A percentile compares a stretch with the other conserved stretches of the same genome.
phyloP scores from a whole-genome alignment of 2,329 filamentous ascomycete genomes.

The Tolypocladium endophyticum region DNA sequence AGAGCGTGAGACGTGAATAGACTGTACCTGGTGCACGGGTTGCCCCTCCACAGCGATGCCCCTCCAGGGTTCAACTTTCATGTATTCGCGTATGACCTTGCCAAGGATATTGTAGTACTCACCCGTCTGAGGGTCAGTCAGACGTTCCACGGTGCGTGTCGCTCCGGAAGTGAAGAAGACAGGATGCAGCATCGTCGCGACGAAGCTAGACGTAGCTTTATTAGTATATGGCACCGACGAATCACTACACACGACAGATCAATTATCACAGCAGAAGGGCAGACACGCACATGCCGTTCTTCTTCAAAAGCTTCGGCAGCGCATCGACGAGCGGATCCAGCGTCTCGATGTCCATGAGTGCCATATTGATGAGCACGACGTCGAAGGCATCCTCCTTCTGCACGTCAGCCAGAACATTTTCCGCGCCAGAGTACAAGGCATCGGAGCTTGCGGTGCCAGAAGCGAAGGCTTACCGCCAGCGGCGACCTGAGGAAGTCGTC shows the following conservation, averaged over 20 bases:
- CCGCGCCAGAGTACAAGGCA: not conserved
- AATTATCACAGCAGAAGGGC: not conserved
- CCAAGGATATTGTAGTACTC: slow-evolving; percentile 21
- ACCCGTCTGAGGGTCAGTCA: slow-evolving; percentile 22
- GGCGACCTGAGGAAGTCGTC: slow-evolving; percentile 12
- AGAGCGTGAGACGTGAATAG: not conserved
- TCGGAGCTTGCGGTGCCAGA: not conserved
- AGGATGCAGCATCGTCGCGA: slow-evolving; percentile 36
- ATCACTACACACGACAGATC: not conserved
- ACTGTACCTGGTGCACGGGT: slow-evolving; percentile 20
- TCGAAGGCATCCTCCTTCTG: slow-evolving; percentile 24
- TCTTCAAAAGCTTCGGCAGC: slow-evolving; percentile 28
- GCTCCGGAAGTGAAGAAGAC: slow-evolving; percentile 36
- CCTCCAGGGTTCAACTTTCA: slow-evolving; percentile 26
- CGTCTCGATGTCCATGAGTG: slow-evolving; percentile 34
- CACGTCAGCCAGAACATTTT: not conserved
- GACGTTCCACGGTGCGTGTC: slow-evolving; percentile 26
- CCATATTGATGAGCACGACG: slow-evolving; percentile 36
- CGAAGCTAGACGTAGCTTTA: slow-evolving; percentile 20
- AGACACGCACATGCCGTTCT: slow-evolving; percentile 27
- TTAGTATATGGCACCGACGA: not conserved
- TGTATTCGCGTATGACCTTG: slow-evolving; percentile 29
- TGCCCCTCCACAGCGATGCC: slow-evolving; percentile 25
- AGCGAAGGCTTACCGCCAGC: slow-evolving; percentile 3
- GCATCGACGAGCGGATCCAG: slow-evolving; percentile 29